Evolutionary conservation across 164 flowering plant genomes (phyloP).

Genomic region (Tinospora cordifolia): DNA sequence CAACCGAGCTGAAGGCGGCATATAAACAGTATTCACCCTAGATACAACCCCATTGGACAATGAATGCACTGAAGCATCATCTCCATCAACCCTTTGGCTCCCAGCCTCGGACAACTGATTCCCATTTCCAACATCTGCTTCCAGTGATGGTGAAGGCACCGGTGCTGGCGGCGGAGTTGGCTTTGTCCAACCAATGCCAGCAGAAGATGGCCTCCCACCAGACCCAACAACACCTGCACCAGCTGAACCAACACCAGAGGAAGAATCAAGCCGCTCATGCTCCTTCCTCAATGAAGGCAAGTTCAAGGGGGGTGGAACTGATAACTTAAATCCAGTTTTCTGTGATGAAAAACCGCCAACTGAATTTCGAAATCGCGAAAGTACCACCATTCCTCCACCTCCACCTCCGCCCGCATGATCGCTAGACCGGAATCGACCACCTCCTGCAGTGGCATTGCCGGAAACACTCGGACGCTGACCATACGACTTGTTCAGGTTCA

Average conservation of each 20-base stretch:
- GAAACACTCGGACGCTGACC: slow-evolving; percentile 44
- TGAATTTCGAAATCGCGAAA: slow-evolving; percentile 53
- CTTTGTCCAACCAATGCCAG: slow-evolving; percentile 85
- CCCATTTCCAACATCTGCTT: slow-evolving; percentile 36
- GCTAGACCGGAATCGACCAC: slow-evolving; percentile 26
- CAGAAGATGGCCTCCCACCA: slow-evolving; percentile 58
- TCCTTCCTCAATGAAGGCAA: slow-evolving; percentile 85
- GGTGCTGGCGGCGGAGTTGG: slow-evolving; percentile 18
- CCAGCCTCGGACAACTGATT: slow-evolving; percentile 13
- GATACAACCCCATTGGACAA: slow-evolving; percentile 21
- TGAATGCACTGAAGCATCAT: slow-evolving; percentile 13
- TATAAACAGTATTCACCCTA: slow-evolving; percentile 33
- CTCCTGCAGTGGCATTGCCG: slow-evolving; percentile 14
- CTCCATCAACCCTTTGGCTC: slow-evolving; percentile 17
- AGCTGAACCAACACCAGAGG: slow-evolving; percentile 35
- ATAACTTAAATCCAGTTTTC: slow-evolving; percentile 64
- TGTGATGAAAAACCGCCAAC: slow-evolving; percentile 19
- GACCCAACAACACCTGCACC: slow-evolving; percentile 46
- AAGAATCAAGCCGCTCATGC: slow-evolving; percentile 70
- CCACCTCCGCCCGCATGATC: slow-evolving; percentile 26
- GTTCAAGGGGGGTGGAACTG: slow-evolving; percentile 99
- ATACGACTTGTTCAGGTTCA: slow-evolving; percentile 85
- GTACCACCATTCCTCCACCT: slow-evolving; percentile 84
- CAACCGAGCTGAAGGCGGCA: slow-evolving; percentile 62
- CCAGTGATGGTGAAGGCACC: slow-evolving; percentile 32